Conservation (phyloP, 805 yeast species). For the Millerago galiae region DNA sequence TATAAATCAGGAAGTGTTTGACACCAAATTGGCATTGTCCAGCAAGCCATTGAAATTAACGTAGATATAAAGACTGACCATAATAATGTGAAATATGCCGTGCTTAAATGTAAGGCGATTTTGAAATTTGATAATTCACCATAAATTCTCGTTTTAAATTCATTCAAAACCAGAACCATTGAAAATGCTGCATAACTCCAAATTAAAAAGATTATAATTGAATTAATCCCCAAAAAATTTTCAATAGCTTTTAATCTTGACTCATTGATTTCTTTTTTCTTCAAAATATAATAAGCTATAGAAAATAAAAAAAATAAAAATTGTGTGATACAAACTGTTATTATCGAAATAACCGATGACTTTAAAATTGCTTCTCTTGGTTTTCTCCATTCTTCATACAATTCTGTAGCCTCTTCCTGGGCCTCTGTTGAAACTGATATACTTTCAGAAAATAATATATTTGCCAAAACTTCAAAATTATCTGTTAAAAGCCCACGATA, state of each 20-base stretch:
- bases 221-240: slow-evolving; percentile 31
- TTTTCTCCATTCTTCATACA: slow-evolving; percentile 2
- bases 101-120: slow-evolving; percentile 36
- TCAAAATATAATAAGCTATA: slow-evolving; percentile 14
- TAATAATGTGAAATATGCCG: slow-evolving; percentile 33
- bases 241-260: slow-evolving; percentile 19
- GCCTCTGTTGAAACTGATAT: neutral
- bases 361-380: slow-evolving; percentile 16
- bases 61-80: slow-evolving; percentile 30
- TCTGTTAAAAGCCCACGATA: slow-evolving; percentile 12
- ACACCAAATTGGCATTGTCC: slow-evolving; percentile 49
- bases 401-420: neutral
- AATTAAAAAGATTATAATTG: slow-evolving; percentile 30
- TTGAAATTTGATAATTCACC: slow-evolving; percentile 41
- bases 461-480: slow-evolving; percentile 2
- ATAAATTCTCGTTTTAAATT: slow-evolving; percentile 6
- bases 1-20: slow-evolving; percentile 33
- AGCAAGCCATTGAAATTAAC: slow-evolving; percentile 18
- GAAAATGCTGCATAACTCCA: slow-evolving; percentile 27
- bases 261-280: slow-evolving; percentile 8
- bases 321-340: neutral
- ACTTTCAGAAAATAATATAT: neutral
- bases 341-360: neutral
- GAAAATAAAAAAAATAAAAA: neutral
- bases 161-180: slow-evolving; percentile 26